These are phyloP conservation scores for Yamadazyma friedrichii DNA, from an alignment of 1,139 yeast species.

Conservation along the genomic window DNA sequence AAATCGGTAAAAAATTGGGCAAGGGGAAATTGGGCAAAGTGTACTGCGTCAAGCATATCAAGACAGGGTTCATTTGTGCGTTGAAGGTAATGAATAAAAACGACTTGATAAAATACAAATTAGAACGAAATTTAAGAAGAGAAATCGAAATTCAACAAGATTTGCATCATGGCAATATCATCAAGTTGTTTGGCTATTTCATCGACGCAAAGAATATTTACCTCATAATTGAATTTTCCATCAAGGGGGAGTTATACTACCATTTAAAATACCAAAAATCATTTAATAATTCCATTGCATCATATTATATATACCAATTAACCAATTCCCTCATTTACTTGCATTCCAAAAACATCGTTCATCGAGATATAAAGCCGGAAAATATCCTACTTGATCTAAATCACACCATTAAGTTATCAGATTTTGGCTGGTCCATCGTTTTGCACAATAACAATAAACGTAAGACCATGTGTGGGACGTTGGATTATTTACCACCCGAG, in stretches of 20 bases:
- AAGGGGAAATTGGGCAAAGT: constrained; percentile 94
- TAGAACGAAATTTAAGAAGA: constrained; percentile 85
- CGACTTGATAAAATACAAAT: constrained; percentile 70
- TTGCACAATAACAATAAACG: constrained; percentile 34
- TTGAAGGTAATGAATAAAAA: constrained; percentile 85
- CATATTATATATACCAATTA: constrained; percentile 79
- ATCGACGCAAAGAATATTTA: constrained; percentile 79
- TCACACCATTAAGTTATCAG: constrained; percentile 77
- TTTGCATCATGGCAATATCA: constrained; percentile 72
- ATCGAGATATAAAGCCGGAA: constrained; percentile 92
- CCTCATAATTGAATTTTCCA: constrained; percentile 78
- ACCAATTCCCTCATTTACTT: constrained; percentile 75
- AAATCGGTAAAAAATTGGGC: constrained; percentile 84
- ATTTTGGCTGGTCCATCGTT: constrained; percentile 92
- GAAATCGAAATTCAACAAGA: constrained; percentile 90
- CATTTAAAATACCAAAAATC: constrained; percentile 59
- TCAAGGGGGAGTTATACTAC: constrained; percentile 84
- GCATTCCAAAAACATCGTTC: constrained; percentile 78
- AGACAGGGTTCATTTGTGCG: constrained; percentile 81
- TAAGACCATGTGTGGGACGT: constrained; percentile 89
- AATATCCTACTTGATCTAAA: constrained; percentile 75
- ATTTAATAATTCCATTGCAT: constrained; percentile 70
- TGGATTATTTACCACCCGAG: constrained; percentile 94
- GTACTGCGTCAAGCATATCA: constrained; percentile 78
- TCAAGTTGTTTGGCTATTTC: constrained; percentile 83